phyloP scores from a whole-genome alignment of 129 eudicot genomes.

The Lactuca sativa region DNA sequence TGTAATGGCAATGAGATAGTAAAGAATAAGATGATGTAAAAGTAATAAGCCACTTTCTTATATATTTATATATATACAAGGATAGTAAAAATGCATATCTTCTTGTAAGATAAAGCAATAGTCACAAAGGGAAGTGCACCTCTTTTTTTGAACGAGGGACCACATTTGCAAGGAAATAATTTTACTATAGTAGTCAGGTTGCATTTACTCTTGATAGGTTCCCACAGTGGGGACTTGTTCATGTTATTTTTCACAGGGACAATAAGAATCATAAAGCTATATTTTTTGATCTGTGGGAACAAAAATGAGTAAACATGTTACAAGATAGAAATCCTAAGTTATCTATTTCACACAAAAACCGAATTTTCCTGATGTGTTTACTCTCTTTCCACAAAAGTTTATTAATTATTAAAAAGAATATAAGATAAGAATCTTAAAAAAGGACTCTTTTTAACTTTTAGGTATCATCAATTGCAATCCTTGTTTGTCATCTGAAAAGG shows the following conservation, averaged over 20 bases:
- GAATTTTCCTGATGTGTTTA: not conserved
- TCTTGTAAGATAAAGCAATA: not conserved
- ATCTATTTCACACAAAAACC: not conserved
- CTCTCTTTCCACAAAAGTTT: not conserved
- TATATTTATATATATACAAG: not conserved
- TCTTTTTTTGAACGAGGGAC: conserved; percentile 2
- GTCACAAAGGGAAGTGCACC: not conserved
- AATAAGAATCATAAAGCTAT: too few species aligned
- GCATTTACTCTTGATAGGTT: not conserved
- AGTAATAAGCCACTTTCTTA: not conserved
- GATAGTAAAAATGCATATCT: conserved; percentile 9
- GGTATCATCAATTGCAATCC: not conserved
- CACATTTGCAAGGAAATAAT: conserved; percentile 6
- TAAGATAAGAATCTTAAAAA: conserved; percentile 5
- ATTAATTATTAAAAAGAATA: not conserved
- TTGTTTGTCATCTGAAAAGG: not conserved
- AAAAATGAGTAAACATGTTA: not conserved
- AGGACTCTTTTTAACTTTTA: not conserved
- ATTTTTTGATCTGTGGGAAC: too few species aligned
- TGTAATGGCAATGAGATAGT: not conserved
- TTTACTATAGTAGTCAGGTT: not conserved
- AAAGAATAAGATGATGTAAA: not conserved
- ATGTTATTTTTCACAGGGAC: not conserved
- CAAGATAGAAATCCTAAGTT: not conserved
- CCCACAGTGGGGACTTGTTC: not conserved